Evolutionary conservation across 805 yeast species (phyloP).

Genomic region (Yarrowia sp.): DNA sequence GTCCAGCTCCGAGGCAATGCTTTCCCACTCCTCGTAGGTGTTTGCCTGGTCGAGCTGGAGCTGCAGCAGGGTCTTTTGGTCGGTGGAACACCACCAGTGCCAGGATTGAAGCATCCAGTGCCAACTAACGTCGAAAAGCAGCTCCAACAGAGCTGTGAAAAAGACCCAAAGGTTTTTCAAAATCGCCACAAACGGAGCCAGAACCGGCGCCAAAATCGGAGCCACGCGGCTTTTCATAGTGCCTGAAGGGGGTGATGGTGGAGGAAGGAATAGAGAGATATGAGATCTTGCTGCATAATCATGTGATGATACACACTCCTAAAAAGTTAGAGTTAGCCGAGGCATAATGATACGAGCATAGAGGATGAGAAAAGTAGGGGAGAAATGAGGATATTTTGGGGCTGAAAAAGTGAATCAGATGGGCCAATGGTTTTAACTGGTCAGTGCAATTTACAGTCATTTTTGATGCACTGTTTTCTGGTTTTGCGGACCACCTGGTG

Average conservation of each 20-base stretch:
- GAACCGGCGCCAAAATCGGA: constrained; percentile 6
- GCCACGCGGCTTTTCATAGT: constrained; percentile 21
- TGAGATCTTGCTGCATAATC: constrained; percentile 20
- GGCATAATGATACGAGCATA: neutral
- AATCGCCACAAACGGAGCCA: constrained; percentile 27
- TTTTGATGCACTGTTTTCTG: too few relatives aligned
- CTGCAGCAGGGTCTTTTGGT: constrained; percentile 44
- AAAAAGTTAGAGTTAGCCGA: constrained; percentile 27
- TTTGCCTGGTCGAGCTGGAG: constrained; percentile 53
- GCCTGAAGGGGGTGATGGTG: neutral
- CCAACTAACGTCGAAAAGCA: constrained; percentile 39
- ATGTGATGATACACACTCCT: constrained; percentile 11
- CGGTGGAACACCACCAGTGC: constrained; percentile 43
- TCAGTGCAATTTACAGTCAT: too few relatives aligned
- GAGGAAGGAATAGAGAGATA: neutral
- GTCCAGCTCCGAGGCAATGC: constrained; percentile 56
- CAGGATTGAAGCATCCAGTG: constrained; percentile 40
- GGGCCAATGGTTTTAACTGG: too few relatives aligned
- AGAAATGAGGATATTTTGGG: too few relatives aligned
- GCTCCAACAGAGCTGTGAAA: constrained; percentile 38
- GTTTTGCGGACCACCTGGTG: too few relatives aligned
- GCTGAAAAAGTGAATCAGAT: too few relatives aligned
- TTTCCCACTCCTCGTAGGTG: constrained; percentile 74
- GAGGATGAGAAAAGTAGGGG: too few relatives aligned
- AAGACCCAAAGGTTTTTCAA: constrained; percentile 35